Evolutionary conservation across 2,329 filamentous ascomycete species (phyloP).

Genomic region (Emergomyces orientalis): DNA sequence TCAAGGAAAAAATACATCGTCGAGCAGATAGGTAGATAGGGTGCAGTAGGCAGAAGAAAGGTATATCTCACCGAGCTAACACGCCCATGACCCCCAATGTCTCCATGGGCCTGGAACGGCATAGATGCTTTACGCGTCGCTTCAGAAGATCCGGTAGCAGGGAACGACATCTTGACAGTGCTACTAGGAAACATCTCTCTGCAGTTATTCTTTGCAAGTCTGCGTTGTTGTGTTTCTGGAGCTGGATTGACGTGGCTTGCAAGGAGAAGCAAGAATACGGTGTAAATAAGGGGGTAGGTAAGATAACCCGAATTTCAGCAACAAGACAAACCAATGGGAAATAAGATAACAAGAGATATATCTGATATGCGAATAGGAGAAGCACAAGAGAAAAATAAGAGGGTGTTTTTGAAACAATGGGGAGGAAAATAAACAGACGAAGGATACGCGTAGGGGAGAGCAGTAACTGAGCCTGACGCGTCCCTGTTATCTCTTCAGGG

Average conservation of each 20-base stretch:
- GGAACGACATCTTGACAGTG: constrained; percentile 23
- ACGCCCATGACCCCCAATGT: constrained; percentile 18
- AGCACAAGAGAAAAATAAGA: neutral
- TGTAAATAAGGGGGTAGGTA: neutral
- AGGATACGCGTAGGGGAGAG: neutral
- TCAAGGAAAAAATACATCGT: neutral
- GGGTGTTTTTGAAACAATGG: neutral
- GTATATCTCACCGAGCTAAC: constrained; percentile 21
- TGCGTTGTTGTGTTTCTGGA: neutral
- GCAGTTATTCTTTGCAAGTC: neutral
- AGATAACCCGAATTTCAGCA: neutral
- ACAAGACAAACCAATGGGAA: neutral
- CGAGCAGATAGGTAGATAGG: neutral
- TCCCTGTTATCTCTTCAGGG: neutral
- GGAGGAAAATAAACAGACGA: neutral
- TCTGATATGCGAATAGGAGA: neutral
- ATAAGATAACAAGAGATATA: neutral
- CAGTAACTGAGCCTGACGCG: neutral
- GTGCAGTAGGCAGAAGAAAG: too few species aligned
- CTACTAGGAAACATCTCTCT: neutral
- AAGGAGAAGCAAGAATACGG: neutral
- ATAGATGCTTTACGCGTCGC: constrained; percentile 20
- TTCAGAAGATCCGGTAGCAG: constrained; percentile 20
- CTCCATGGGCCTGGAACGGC: constrained; percentile 16
- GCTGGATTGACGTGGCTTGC: neutral